Evolutionary conservation across 2,329 filamentous ascomycete species (phyloP).

Genomic region (Colletotrichum sp.): DNA sequence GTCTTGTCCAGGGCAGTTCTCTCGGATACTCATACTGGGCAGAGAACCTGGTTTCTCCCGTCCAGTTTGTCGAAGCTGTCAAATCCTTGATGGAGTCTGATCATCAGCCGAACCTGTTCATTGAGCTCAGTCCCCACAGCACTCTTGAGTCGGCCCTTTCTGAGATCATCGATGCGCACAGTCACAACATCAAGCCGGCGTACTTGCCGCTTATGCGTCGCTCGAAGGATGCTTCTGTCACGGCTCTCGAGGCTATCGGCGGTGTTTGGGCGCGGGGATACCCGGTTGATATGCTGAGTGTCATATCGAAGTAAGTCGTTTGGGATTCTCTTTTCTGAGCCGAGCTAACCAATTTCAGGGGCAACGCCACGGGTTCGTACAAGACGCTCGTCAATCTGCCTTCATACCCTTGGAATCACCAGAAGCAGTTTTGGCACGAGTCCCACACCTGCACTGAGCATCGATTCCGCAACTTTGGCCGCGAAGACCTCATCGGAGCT

Average conservation of each 20-base stretch:
- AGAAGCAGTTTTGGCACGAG: constrained; percentile 58
- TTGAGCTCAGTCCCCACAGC: constrained; percentile 47
- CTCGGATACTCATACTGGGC: constrained; percentile 46
- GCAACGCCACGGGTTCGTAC: background rate
- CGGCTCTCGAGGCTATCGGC: constrained; percentile 37
- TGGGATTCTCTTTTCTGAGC: background rate
- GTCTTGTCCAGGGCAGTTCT: background rate
- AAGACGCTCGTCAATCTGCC: constrained; percentile 49
- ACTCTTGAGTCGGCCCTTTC: constrained; percentile 40
- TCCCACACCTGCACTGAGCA: constrained; percentile 48
- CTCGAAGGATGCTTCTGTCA: constrained; percentile 24
- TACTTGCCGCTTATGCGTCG: constrained; percentile 35
- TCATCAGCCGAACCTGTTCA: constrained; percentile 36
- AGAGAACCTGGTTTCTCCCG: constrained; percentile 48
- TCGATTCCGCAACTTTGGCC: constrained; percentile 48
- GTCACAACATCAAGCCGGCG: background rate
- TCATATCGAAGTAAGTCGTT: constrained; percentile 26
- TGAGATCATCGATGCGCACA: constrained; percentile 35
- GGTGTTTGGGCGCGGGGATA: constrained; percentile 42
- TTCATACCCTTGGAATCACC: constrained; percentile 60
- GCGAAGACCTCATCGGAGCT: constrained; percentile 57
- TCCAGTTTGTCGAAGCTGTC: constrained; percentile 48
- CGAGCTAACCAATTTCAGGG: constrained; percentile 8
- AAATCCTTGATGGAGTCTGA: constrained; percentile 34
- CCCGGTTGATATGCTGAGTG: constrained; percentile 33